phyloP scores from a whole-genome alignment of 73 alveolate genomes.

The Blepharisma stoltei region DNA sequence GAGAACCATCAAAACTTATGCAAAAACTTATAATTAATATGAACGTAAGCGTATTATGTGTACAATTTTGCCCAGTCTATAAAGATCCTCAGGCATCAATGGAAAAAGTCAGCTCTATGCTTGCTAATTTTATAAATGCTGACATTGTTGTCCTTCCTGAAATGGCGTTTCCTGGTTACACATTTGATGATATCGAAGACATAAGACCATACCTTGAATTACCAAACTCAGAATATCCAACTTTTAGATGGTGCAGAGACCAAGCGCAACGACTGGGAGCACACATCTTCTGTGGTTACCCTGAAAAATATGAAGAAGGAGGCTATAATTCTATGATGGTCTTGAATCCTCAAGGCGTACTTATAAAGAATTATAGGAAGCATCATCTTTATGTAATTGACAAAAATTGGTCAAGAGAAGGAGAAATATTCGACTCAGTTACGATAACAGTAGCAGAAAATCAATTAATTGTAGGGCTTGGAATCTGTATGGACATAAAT shows the following conservation, averaged over 20 bases:
- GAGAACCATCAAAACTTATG: too few relatives aligned
- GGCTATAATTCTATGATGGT: conserved; percentile 75
- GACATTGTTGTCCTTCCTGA: conserved; percentile 80
- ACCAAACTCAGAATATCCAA: conserved; percentile 56
- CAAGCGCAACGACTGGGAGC: conserved; percentile 57
- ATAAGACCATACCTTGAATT: conserved; percentile 62
- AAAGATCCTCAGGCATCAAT: neutral
- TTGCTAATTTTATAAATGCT: conserved; percentile 10
- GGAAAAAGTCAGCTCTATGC: neutral
- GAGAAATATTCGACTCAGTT: conserved; percentile 69
- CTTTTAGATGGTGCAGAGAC: conserved; percentile 70
- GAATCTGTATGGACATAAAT: conserved; percentile 89
- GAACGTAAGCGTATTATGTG: neutral
- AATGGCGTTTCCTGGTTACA: conserved; percentile 86
- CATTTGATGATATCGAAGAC: conserved; percentile 65
- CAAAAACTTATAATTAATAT: too few relatives aligned
- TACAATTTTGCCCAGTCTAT: neutral
- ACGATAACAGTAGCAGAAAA: conserved; percentile 52
- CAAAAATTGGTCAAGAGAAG: conserved; percentile 80
- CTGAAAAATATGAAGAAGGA: conserved; percentile 63
- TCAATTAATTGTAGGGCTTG: conserved; percentile 68
- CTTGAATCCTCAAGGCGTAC: conserved; percentile 70
- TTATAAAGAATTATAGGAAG: conserved; percentile 66
- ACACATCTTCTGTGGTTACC: conserved; percentile 78
- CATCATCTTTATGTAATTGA: conserved; percentile 69